Evolutionary conservation across 2,329 filamentous ascomycete species (phyloP), one percentile per base, ranked within the genome.

Genomic region (Alternaria sp.): DNA sequence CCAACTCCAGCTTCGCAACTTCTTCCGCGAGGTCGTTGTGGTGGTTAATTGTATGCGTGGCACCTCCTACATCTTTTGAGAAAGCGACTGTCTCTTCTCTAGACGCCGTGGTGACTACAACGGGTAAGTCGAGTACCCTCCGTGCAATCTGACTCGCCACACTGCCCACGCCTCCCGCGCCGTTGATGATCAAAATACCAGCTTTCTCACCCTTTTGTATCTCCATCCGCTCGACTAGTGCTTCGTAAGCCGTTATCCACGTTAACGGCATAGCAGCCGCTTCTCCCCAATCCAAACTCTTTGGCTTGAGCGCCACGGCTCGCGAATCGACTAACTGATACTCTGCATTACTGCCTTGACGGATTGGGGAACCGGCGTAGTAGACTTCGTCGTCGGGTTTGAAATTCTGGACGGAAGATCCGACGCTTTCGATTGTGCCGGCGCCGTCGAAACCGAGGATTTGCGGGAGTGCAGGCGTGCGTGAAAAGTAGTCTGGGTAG

Each of bases 221-320:
- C n/a, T 43, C 46, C 54, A 61, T 52, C 5, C 59, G 59, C 17
- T 61, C 59, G 1, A 58, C 40, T 6, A 61, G 54, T 8, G 59
- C 59, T n/a, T 61, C 59, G 21, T 52, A 61, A 12, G 59, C 59
- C 13, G 59, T 61, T 21, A 61, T 61, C 59, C 59, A 61, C 5
- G 59, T 61, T 40, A 61, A 44, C 2, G 59, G 59, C 59, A 61
- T 61, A n/a, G 59, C 59, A 7, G 59, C 59, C 9, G 54, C 59
- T 10, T 61, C 46, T 9, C 54, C 54, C 59, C 54, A 61, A n/a
- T 58, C 59, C 28, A 61, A 19, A 19, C 46, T 58, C 28, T 47
- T 58, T 17, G 59, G 59, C 30, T 61, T 61, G n/a, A 61, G 13
- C 9, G 59, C 59, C 19, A 52, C 59, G 2, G 54, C 59, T 47